Base-by-base conservation (phyloP, 2,329 filamentous ascomycete species). In the Dactylellina sp. region DNA sequence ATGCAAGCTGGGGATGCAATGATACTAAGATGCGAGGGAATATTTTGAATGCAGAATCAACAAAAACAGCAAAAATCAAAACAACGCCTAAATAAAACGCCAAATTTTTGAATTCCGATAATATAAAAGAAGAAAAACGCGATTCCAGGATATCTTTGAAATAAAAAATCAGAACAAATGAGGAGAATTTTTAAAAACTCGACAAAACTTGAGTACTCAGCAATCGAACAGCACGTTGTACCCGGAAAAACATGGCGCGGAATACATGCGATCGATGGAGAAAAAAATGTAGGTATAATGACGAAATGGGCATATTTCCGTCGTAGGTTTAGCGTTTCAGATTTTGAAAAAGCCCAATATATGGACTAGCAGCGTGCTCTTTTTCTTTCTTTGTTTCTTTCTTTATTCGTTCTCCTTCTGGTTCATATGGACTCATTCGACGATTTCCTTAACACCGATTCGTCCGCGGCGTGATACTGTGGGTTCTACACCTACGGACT, bases 391-490 rank as follows among this genome's bases (percentile, higher is more conserved):
- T 39, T 35, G 9, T 42, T 64, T n/a, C n/a, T n/a, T n/a, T n/a
- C n/a, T n/a, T n/a, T n/a, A n/a, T n/a, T n/a, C n/a, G n/a, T n/a
- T n/a, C n/a, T n/a, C n/a, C n/a, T n/a, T n/a, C n/a, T 37, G 22
- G 18, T 11, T 16, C 12, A 20, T 32, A 32, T 32, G n/a, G n/a
- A 25, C 7, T 55, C 46, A 72, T 47, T 72, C 68, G 52, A 72
- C 62, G 24, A 72, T 72, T 35, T 72, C 68, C n/a, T 42, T 64
- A 16, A 72, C 60, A 22, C 68, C 68, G n/a, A 72, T 72, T 60
- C 60, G 64, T 18, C 68, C 68, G 24, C 68, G 68, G 12, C 68
- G 59, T 14, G 59, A 53, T 55, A 42, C 28, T 16, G 68, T 24
- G 28, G 49, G 9, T 40, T 71, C 66, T 24, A 35, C 35, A 14